Conservation (phyloP, 345 rosid genomes). For the Pugionium cornutum region DNA sequence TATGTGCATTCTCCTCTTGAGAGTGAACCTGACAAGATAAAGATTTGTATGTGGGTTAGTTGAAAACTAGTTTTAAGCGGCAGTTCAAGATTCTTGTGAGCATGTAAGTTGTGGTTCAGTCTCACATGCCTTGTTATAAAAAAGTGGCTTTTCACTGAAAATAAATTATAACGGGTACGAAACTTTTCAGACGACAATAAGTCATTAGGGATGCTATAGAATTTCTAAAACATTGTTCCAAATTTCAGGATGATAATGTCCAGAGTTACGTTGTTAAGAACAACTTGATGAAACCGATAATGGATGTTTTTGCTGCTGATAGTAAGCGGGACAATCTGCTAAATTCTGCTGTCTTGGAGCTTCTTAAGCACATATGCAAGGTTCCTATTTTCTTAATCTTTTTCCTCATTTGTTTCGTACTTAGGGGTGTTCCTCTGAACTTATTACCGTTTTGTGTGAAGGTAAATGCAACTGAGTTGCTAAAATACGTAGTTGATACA, state of each 20-base stretch:
- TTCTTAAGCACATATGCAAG: slow-evolving; percentile 90
- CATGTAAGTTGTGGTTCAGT: slow-evolving; percentile 18
- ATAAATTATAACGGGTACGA: not conserved
- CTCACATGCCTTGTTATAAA: slow-evolving; percentile 14
- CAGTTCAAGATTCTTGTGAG: slow-evolving; percentile 17
- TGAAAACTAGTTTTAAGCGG: not conserved
- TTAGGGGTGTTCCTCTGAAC: slow-evolving; percentile 28
- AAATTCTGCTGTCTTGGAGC: slow-evolving; percentile 89
- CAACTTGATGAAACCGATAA: slow-evolving; percentile 77
- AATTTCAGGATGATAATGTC: slow-evolving; percentile 81
- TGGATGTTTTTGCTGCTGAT: slow-evolving; percentile 81
- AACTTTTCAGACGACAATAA: not conserved
- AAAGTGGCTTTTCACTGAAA: not conserved
- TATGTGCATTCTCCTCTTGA: slow-evolving; percentile 14
- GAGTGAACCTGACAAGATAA: slow-evolving; percentile 10
- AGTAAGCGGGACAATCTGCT: slow-evolving; percentile 90
- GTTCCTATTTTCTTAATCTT: slow-evolving; percentile 42
- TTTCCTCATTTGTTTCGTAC: slow-evolving; percentile 17
- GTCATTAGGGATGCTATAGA: slow-evolving; percentile 17
- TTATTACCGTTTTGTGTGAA: slow-evolving; percentile 42
- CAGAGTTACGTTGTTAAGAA: slow-evolving; percentile 78
- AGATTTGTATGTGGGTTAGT: slow-evolving; percentile 14
- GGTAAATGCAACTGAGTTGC: slow-evolving; percentile 79
- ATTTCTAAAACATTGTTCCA: slow-evolving; percentile 16
- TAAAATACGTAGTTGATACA: slow-evolving; percentile 73